Percentiles rank a stretch among this genome's conserved stretches.
phyloP scores from a whole-genome alignment of 257 asterid species.

The Osmanthus fragrans region DNA sequence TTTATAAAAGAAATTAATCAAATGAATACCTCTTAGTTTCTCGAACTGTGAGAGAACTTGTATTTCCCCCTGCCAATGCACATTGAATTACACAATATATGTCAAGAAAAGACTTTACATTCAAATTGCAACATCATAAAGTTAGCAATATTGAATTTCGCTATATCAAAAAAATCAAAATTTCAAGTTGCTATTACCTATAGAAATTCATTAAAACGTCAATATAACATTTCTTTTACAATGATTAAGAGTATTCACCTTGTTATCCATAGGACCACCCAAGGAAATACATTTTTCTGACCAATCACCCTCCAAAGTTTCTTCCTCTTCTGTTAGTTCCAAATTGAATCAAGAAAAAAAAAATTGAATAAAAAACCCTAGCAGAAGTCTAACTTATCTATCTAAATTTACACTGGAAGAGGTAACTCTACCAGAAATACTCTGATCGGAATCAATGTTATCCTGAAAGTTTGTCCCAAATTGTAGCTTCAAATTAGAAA shows the following conservation, averaged over 20 bases:
- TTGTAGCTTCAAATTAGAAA: conserved; percentile 17
- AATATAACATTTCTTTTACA: not conserved
- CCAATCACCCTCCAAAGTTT: conserved; percentile 45
- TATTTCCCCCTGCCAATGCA: conserved; percentile 47
- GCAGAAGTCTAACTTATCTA: not conserved
- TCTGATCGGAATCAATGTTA: conserved; percentile 66
- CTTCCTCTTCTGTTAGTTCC: conserved; percentile 55
- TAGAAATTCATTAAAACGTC: conserved; percentile 3
- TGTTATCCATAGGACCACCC: conserved; percentile 31
- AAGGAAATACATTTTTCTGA: conserved; percentile 30
- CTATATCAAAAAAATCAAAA: not conserved
- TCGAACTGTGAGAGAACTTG: conserved; percentile 64
- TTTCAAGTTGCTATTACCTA: not conserved
- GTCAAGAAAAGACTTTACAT: conserved; percentile 2
- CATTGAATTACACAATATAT: not conserved
- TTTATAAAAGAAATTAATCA: conserved; percentile 17
- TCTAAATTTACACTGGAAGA: not conserved
- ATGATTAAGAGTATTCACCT: conserved; percentile 37
- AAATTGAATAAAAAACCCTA: conserved; percentile 8
- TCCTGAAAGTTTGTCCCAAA: conserved; percentile 26
- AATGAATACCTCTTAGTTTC: conserved; percentile 48
- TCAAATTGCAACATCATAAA: not conserved
- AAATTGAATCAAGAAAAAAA: conserved; percentile 1
- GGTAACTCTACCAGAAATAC: conserved; percentile 61
- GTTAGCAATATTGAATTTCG: not conserved